phyloP scores from a whole-genome alignment of 306 rosid species.

The Astragalus glycyphyllos region DNA sequence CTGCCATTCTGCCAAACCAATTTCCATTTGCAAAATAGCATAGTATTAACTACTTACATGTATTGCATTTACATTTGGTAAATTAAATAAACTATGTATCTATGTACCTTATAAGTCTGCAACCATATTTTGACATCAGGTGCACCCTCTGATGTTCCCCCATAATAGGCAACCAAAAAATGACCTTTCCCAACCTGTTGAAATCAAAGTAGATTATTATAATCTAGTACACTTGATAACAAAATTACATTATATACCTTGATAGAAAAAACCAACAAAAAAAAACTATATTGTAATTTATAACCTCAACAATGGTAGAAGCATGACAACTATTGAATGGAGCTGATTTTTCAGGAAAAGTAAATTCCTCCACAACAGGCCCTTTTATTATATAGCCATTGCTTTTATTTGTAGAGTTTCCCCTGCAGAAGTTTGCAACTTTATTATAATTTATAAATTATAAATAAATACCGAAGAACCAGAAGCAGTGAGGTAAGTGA shows the following conservation, averaged over 20 bases:
- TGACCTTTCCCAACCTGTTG: constrained; percentile 71
- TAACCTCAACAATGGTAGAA: constrained; percentile 97
- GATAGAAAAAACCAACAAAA: neutral
- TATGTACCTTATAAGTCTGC: constrained; percentile 72
- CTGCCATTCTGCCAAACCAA: constrained; percentile 64
- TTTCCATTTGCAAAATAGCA: constrained; percentile 27
- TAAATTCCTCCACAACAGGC: constrained; percentile 65
- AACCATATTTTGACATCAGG: constrained; percentile 96
- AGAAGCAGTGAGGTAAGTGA: neutral
- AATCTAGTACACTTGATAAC: neutral
- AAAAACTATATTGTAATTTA: constrained; percentile 1
- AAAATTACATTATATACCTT: neutral
- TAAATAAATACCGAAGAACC: neutral
- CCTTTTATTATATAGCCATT: constrained; percentile 51
- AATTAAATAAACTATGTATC: neutral
- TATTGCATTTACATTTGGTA: neutral
- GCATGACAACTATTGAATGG: constrained; percentile 87
- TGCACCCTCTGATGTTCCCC: constrained; percentile 80
- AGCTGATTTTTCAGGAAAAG: constrained; percentile 76
- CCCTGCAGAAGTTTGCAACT: constrained; percentile 55
- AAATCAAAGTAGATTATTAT: constrained; percentile 26
- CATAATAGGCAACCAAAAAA: constrained; percentile 81
- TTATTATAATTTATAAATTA: constrained; percentile 20
- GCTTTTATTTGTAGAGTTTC: constrained; percentile 40
- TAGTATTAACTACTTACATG: neutral